phyloP scores from a whole-genome alignment of 148 eudicot species.

The Chenopodium berlandieri region DNA sequence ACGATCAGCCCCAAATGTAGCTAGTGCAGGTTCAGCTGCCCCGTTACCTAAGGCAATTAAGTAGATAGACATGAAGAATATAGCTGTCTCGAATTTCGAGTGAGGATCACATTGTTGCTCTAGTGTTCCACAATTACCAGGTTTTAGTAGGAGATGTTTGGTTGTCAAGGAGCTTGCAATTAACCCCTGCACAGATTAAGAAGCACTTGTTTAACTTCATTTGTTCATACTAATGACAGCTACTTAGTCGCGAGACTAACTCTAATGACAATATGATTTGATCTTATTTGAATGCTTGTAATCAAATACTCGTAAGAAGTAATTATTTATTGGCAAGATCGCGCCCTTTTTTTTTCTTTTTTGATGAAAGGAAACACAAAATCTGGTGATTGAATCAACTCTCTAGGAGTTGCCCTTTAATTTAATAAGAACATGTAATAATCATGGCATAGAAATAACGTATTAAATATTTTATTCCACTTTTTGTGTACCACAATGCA shows the following conservation, averaged over 20 bases:
- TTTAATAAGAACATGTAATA: not conserved
- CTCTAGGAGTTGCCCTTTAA: not conserved
- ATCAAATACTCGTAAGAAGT: too few relatives aligned
- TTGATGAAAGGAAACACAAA: not conserved
- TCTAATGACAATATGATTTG: not conserved
- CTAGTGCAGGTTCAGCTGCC: conserved; percentile 46
- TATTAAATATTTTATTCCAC: not conserved
- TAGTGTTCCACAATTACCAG: conserved; percentile 49
- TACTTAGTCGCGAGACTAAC: too few relatives aligned
- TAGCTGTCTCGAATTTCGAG: conserved; percentile 30
- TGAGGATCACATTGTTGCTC: conserved; percentile 48
- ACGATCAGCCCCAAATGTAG: conserved; percentile 59
- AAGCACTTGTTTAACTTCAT: not conserved
- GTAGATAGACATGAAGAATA: conserved; percentile 51
- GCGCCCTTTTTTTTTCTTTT: not conserved
- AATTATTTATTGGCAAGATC: too few relatives aligned
- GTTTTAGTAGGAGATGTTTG: conserved; percentile 37
- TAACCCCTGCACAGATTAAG: conserved; percentile 37
- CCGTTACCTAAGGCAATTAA: conserved; percentile 54
- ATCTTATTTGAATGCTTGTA: not conserved
- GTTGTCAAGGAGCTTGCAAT: conserved; percentile 43
- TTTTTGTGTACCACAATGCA: too few relatives aligned
- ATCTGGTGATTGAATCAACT: not conserved
- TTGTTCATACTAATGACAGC: not conserved
- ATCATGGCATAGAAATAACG: too few relatives aligned